These are phyloP conservation scores for Pythium grandisporangium DNA, from an alignment of 352 stramenopile species.

Conservation along the genomic window DNA sequence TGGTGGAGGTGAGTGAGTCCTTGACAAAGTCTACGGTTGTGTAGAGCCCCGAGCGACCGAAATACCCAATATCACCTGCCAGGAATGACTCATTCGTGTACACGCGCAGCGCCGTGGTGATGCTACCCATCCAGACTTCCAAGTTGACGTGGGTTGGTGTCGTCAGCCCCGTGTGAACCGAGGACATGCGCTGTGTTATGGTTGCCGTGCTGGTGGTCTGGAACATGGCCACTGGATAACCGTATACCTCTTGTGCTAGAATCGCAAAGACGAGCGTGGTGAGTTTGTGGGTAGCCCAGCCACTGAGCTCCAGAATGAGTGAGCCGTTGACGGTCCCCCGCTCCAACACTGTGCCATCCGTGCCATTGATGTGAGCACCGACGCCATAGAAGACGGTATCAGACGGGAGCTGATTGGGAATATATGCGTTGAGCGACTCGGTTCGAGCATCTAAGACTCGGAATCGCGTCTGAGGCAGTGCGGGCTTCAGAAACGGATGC, in stretches of 20 bases:
- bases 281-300: conserved; percentile 37
- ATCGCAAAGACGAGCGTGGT: conserved; percentile 30
- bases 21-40: not conserved
- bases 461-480: conserved; percentile 19
- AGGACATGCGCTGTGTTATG: conserved; percentile 35
- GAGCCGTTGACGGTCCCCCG: conserved; percentile 14
- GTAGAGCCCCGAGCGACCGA: conserved; percentile 18
- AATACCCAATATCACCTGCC: conserved; percentile 24
- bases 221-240: conserved; percentile 32
- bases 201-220: conserved; percentile 4
- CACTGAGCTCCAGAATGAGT: conserved; percentile 18
- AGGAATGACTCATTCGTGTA: conserved; percentile 26
- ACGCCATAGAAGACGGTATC: conserved; percentile 12
- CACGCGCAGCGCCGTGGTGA: conserved; percentile 14
- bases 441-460: conserved; percentile 19
- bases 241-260: conserved; percentile 22
- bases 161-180: conserved; percentile 12
- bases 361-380: conserved; percentile 4
- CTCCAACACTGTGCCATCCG: conserved; percentile 3
- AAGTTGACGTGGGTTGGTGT: conserved; percentile 19
- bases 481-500: conserved; percentile 28
- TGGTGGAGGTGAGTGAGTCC: not conserved
- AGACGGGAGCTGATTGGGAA: conserved; percentile 2
- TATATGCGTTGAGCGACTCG: conserved; percentile 4
- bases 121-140: conserved; percentile 7